Evolutionary conservation across 805 yeast species (phyloP), one percentile per base, ranked within the genome.

Genomic region (Pichia cephalocereana): DNA sequence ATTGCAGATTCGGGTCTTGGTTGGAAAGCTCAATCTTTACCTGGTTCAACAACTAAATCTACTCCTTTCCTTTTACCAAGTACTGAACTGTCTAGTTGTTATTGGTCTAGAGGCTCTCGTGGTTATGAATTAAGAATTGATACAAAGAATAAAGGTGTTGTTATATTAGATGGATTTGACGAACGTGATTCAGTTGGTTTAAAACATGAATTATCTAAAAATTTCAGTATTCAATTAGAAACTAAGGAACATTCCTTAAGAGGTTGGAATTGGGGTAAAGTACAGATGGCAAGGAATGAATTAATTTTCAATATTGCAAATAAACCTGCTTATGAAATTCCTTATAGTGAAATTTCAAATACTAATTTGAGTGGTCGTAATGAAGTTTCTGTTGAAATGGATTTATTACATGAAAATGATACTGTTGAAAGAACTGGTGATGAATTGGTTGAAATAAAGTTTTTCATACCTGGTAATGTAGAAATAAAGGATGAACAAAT

Each of bases 201-300:
- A 60, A 91, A 90, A 65, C 84, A 78, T 60, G 95, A 90, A 55
- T 72, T 93, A 56, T 89, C 85, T 61, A 74, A 89, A 56, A 77
- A 84, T 59, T 87, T 89, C 66, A 72, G 68, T 46, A 70, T 86
- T 40, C 77, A 77, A 48, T 73, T 93, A 50, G 98, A 93, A 57
- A 83, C 77, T 53, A 80, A 75, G 58, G 98, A 91, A 59, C 99
- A 93, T 67, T 85, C 96, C 6, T 70, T 93, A 54, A 79, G 96
- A 69, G 99, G 99, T 32, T 93, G 99, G 99, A 93, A 93, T 67
- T 93, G 99, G 99, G 99, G 99, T 47, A 81, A 83, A 54, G 75
- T 91, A 15, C 96, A 90, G 63, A 78, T 93, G 62, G 96, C 95
- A 19, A 79, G 96, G 64, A 86, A 88, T 57, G 99, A 93, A 65